These are phyloP conservation scores for Pelagomonas calceolata DNA, from an alignment of 108 stramenopile species.

Conservation along the genomic window DNA sequence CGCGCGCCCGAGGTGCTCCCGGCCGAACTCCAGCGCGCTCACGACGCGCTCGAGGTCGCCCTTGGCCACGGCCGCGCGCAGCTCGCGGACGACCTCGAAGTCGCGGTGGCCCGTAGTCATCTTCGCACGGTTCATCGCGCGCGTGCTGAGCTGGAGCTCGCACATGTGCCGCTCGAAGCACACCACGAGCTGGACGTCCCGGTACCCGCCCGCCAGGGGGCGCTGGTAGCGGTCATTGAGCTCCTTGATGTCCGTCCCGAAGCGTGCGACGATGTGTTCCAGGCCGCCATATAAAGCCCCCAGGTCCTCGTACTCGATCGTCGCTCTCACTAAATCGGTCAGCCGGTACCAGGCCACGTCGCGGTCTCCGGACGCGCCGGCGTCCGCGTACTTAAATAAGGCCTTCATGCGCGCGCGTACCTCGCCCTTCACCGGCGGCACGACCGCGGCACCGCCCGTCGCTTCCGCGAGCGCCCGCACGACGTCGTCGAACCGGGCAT, in stretches of 20 bases:
- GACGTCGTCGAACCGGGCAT: background rate
- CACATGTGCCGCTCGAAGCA: background rate
- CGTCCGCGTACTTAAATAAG: conserved; percentile 1
- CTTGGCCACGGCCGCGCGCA: background rate
- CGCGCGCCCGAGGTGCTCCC: background rate
- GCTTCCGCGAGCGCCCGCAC: background rate
- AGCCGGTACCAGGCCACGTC: conserved; percentile 1
- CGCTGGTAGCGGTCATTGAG: conserved; percentile 1
- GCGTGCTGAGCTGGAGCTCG: conserved; percentile 8
- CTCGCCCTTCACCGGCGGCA: background rate
- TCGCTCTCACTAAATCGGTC: background rate
- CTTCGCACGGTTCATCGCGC: background rate
- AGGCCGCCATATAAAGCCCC: background rate
- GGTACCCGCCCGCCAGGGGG: conserved; percentile 3
- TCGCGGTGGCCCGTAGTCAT: conserved; percentile 3
- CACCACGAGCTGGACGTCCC: conserved; percentile 4
- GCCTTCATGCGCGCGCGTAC: conserved; percentile 1
- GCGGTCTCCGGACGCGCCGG: background rate
- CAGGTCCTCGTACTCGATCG: background rate
- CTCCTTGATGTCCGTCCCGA: background rate
- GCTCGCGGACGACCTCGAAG: conserved; percentile 5
- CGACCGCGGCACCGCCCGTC: background rate
- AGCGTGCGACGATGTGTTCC: background rate
- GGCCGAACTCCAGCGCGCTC: background rate
- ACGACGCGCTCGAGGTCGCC: background rate